These are phyloP conservation scores for Elongisporangium undulatum DNA, from an alignment of 352 stramenopile species.

Conservation along the genomic window DNA sequence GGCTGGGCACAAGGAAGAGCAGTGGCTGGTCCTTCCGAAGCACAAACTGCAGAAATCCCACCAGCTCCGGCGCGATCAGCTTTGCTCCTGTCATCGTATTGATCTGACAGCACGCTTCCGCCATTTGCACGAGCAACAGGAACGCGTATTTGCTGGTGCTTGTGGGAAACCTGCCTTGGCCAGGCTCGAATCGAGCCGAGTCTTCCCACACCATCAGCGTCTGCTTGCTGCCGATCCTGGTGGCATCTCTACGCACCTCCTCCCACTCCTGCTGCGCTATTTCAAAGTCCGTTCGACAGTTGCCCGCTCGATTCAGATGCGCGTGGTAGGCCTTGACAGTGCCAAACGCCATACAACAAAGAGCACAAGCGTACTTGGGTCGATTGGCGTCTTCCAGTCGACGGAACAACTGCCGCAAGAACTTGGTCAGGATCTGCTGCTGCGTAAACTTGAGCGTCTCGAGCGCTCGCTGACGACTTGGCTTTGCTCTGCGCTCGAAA, in stretches of 20 bases:
- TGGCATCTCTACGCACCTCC: neutral
- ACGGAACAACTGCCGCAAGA: constrained; percentile 22
- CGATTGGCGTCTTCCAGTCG: constrained; percentile 9
- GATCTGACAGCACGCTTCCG: neutral
- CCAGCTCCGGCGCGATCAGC: neutral
- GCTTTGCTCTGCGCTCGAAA: constrained; percentile 6
- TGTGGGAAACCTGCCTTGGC: neutral
- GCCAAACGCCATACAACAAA: constrained; percentile 19
- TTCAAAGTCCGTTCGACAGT: neutral
- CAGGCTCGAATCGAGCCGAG: neutral
- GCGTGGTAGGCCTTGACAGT: constrained; percentile 18
- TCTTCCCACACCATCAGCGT: neutral
- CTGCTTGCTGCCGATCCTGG: neutral
- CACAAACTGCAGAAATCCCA: neutral
- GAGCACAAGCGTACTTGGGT: constrained; percentile 23
- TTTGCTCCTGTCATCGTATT: neutral
- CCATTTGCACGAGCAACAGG: neutral
- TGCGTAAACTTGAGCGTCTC: constrained; percentile 14
- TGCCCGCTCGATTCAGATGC: constrained; percentile 6
- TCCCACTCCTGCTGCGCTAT: neutral
- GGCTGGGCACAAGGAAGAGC: neutral
- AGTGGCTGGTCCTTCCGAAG: neutral
- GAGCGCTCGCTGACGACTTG: constrained; percentile 6
- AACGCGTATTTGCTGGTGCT: neutral
- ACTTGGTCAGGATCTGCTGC: constrained; percentile 10